These are phyloP conservation scores for Amanita polypyramis DNA, from an alignment of 768 basidiomycete genomes.

Conservation along the genomic window DNA sequence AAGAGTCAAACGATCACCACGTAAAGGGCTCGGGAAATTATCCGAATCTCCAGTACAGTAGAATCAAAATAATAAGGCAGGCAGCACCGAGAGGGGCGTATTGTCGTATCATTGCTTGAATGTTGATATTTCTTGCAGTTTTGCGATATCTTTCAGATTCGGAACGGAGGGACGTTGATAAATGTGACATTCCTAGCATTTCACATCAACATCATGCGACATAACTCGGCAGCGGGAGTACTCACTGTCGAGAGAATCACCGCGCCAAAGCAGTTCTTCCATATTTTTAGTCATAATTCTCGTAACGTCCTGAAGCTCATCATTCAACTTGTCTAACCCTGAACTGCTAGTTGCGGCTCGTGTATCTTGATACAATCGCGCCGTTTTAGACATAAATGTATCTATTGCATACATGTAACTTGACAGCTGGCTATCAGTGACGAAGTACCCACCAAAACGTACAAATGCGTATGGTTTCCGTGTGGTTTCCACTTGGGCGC, in stretches of 20 bases:
- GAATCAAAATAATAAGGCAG: conserved; percentile 63
- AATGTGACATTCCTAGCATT: conserved; percentile 76
- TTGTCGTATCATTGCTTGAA: conserved; percentile 88
- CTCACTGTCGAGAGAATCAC: conserved; percentile 88
- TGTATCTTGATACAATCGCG: conserved; percentile 89
- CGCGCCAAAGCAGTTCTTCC: conserved; percentile 98
- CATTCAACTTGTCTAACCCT: conserved; percentile 80
- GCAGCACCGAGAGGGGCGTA: conserved; percentile 90
- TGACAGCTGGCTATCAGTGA: not conserved
- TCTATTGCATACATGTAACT: conserved; percentile 36
- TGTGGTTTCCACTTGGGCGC: conserved; percentile 82
- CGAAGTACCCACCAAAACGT: conserved; percentile 69
- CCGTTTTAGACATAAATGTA: conserved; percentile 98
- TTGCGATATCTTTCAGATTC: conserved; percentile 98
- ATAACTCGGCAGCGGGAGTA: not conserved
- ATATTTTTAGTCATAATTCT: conserved; percentile 99
- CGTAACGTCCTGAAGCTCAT: conserved; percentile 95
- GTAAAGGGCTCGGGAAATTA: conserved; percentile 13
- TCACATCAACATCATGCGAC: not conserved
- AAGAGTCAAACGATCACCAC: no score
- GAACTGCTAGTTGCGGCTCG: conserved; percentile 62
- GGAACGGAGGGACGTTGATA: conserved; percentile 87
- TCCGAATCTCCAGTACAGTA: conserved; percentile 72
- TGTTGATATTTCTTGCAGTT: conserved; percentile 89
- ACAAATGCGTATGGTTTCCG: conserved; percentile 99